Evolutionary conservation across 2,329 filamentous ascomycete genomes (phyloP).

Genomic region (Conoideocrella luteorostrata): DNA sequence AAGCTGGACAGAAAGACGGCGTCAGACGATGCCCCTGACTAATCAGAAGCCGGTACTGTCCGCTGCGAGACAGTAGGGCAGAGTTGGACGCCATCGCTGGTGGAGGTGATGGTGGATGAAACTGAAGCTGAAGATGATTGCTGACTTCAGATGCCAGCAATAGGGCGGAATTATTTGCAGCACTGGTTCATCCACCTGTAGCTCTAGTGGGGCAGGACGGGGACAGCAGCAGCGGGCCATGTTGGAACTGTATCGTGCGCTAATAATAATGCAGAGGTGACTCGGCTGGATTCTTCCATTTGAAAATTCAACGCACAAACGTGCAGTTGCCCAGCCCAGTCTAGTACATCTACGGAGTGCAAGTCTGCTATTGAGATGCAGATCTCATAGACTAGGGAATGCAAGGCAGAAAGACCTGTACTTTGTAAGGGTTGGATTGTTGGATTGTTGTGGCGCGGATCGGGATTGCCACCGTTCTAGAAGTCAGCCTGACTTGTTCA

Average conservation of each 20-base stretch:
- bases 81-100: slow-evolving; percentile 25
- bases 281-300: too few species aligned
- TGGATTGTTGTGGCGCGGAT: too few species aligned
- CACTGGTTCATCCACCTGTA: neutral
- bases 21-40: slow-evolving; percentile 10
- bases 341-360: too few species aligned
- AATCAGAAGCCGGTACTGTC: slow-evolving; percentile 20
- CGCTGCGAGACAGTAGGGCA: slow-evolving; percentile 20
- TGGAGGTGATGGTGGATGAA: neutral
- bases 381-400: too few species aligned
- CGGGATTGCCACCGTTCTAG: too few species aligned
- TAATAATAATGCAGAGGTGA: too few species aligned
- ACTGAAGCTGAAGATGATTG: neutral
- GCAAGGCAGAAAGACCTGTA: too few species aligned
- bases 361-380: too few species aligned
- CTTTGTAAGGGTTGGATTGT: too few species aligned
- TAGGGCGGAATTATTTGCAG: neutral
- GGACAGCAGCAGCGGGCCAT: neutral
- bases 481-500: too few species aligned
- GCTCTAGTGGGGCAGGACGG: neutral
- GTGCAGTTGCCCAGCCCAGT: neutral
- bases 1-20: slow-evolving; percentile 25
- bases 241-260: too few species aligned
- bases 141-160: neutral
- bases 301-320: too few species aligned